A percentile compares a stretch with the other conserved stretches of the same genome.
These are phyloP conservation scores for Rhizodiscina lignyota DNA, from an alignment of 495 filamentous ascomycete species.

Conservation along the genomic window DNA sequence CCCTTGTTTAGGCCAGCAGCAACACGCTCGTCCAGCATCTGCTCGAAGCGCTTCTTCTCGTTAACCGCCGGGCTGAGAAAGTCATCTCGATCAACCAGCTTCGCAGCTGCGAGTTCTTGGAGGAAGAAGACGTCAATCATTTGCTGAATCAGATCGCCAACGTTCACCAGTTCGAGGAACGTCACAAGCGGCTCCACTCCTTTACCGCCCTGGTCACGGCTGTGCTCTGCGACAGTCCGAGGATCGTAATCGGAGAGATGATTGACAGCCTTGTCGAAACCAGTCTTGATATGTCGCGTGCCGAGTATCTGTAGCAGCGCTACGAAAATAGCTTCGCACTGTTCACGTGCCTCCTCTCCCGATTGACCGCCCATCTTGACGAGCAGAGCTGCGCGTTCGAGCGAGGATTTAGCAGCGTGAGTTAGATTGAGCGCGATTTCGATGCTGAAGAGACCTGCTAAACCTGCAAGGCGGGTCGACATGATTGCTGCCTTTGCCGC, in stretches of 20 bases:
- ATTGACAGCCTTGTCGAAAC: constrained; percentile 81
- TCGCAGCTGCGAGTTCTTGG: constrained; percentile 69
- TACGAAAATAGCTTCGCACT: constrained; percentile 85
- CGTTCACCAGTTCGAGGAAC: constrained; percentile 94
- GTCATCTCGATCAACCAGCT: constrained; percentile 80
- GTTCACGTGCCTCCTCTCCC: constrained; percentile 69
- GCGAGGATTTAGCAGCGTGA: constrained; percentile 73
- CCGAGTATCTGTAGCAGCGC: constrained; percentile 68
- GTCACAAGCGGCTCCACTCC: constrained; percentile 87
- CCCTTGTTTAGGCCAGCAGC: constrained; percentile 93
- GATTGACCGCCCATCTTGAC: constrained; percentile 52
- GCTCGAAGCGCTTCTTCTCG: constrained; percentile 96
- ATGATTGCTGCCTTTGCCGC: constrained; percentile 94
- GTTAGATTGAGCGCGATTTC: constrained; percentile 84
- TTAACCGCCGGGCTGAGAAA: constrained; percentile 82
- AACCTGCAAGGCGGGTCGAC: constrained; percentile 84
- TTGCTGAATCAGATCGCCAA: constrained; percentile 94
- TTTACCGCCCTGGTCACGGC: constrained; percentile 35
- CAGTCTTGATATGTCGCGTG: constrained; percentile 69
- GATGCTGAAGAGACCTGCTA: constrained; percentile 86
- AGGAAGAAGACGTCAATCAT: constrained; percentile 99
- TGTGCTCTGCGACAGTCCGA: constrained; percentile 44
- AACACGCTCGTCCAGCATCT: constrained; percentile 95
- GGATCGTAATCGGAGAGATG: constrained; percentile 88
- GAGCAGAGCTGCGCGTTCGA: constrained; percentile 76